phyloP scores from a whole-genome alignment of 257 asterid genomes.

The Cordia subcordata region DNA sequence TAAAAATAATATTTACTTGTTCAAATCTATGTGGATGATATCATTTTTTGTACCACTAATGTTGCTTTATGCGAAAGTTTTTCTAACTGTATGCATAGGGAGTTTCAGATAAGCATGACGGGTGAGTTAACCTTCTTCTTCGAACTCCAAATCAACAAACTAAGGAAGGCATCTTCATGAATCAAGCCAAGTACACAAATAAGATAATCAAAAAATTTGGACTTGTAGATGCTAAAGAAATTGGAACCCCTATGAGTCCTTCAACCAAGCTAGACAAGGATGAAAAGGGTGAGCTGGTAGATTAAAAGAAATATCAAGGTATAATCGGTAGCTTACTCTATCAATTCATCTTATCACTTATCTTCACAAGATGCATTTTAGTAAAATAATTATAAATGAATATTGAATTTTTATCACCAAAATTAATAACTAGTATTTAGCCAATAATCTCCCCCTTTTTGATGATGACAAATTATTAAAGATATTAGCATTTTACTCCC shows the following conservation, averaged over 20 bases:
- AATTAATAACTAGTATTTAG: too few species aligned
- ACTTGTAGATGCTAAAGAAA: background rate
- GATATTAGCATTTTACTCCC: too few species aligned
- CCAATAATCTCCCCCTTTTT: too few species aligned
- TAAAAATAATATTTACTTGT: too few species aligned
- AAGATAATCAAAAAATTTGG: background rate
- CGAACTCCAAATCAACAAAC: background rate
- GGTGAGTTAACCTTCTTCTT: background rate
- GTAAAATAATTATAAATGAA: too few species aligned
- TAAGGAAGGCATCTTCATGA: background rate
- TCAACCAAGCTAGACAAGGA: background rate
- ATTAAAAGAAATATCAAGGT: background rate
- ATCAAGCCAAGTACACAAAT: too few species aligned
- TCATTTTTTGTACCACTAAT: background rate
- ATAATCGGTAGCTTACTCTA: background rate
- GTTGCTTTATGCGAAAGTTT: background rate
- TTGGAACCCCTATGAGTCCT: background rate
- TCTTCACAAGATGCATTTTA: too few species aligned
- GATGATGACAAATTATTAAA: too few species aligned
- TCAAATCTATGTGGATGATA: background rate
- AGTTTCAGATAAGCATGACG: background rate
- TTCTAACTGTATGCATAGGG: background rate
- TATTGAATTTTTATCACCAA: too few species aligned
- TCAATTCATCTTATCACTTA: too few species aligned
- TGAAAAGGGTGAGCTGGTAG: background rate